Base-by-base conservation (phyloP, 2,329 filamentous ascomycete genomes). In the Rhynchosporium graminicola region DNA sequence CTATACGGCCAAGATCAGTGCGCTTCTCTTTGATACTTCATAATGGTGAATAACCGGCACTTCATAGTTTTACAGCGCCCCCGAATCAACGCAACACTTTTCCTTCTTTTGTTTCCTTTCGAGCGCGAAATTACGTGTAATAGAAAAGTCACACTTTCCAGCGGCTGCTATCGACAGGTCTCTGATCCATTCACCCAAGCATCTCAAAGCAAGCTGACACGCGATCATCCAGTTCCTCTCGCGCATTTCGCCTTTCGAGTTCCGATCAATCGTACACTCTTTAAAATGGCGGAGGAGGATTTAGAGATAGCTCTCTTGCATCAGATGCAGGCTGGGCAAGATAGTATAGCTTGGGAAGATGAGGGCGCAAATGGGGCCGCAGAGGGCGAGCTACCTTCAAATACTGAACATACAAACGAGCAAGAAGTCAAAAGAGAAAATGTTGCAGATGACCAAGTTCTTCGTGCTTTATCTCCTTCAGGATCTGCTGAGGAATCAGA, bases 301-400 rank as follows among this genome's bases (percentile, higher is more conserved):
- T 71, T 68, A 65, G 73, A 75, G 64, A 74, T 75, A 71, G 73
- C 73, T 71, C 73, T 74, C 63, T 70, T 75, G 65, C 73, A 72
- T 69, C 69, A 71, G 64, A 69, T 75, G 62, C 73, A 75, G 70
- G 71, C 71, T 46, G 72, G 69, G 58, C 72, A 74, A 71, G 71
- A 74, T 40, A 68, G 63, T 63, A 64, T 66, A 59, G 67, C 67
- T 46, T 74, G 72, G 71, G 71, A 68, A 65, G 64, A 69, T 64
- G 67, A 66, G 64, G 69, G 68, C 59, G 63, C 63, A 64, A 66
- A 70, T 67, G 70, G 64, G 59, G 65, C 66, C 64, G 65, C 68
- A 57, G 70, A 71, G 60, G 68, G 64, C 66, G 71, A 69, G 67
- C 60, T 68, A 69, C 67, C 71, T 71, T 70, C 72, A 69, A 71